phyloP scores from a whole-genome alignment of 2,329 filamentous ascomycete genomes.

The Nemania diffusa region DNA sequence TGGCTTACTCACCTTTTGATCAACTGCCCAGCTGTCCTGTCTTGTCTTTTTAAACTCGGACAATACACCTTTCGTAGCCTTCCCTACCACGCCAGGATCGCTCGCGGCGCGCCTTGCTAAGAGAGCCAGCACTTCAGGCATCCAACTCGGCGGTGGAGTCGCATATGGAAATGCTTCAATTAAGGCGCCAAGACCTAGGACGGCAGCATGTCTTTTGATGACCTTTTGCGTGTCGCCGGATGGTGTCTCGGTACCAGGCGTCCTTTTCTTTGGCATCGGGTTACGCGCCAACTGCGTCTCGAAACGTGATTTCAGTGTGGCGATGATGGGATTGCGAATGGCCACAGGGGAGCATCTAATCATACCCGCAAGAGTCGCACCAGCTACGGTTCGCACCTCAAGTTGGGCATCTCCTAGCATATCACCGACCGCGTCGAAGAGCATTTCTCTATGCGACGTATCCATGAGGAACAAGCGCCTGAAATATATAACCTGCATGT shows the following conservation, averaged over 20 bases:
- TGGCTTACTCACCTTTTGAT: constrained; percentile 81
- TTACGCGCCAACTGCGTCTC: constrained; percentile 81
- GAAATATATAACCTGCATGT: constrained; percentile 99
- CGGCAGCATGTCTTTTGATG: constrained; percentile 86
- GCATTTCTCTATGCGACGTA: constrained; percentile 75
- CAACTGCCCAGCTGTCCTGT: constrained; percentile 97
- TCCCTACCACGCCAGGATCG: constrained; percentile 91
- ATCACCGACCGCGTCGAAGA: constrained; percentile 92
- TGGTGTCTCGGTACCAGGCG: constrained; percentile 73
- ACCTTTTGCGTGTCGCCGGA: constrained; percentile 80
- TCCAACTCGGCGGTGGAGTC: constrained; percentile 90
- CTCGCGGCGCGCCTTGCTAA: constrained; percentile 86
- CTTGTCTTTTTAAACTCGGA: constrained; percentile 99
- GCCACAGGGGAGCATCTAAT: constrained; percentile 89
- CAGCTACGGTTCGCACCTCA: constrained; percentile 93
- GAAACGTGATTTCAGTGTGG: constrained; percentile 81
- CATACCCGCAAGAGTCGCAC: constrained; percentile 94
- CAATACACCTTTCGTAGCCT: constrained; percentile 92
- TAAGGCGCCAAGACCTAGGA: constrained; percentile 88
- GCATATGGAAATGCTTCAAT: constrained; percentile 97
- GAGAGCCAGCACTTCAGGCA: constrained; percentile 89
- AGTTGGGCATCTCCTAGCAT: constrained; percentile 94
- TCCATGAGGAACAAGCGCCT: constrained; percentile 90
- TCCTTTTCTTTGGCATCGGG: constrained; percentile 81
- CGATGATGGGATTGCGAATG: constrained; percentile 82